Percentiles rank a stretch among this genome's conserved stretches.
Conservation (phyloP, 257 asterid genomes). For the Thymus mandschuricus region DNA sequence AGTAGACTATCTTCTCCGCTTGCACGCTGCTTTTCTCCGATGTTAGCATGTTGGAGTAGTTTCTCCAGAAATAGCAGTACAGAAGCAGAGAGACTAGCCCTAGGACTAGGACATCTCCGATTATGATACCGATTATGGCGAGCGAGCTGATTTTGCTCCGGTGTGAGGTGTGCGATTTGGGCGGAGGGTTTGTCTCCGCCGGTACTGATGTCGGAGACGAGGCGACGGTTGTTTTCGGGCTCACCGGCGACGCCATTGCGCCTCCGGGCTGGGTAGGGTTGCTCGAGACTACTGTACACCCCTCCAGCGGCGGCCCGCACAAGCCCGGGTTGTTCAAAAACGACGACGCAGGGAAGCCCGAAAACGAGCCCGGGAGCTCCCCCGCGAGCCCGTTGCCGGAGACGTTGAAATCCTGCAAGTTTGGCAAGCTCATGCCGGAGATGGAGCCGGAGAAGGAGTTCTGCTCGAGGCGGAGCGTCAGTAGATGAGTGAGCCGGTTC, state of each 20-base stretch:
- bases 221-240: constrained; percentile 45
- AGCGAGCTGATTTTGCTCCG: constrained; percentile 52
- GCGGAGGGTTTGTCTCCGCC: constrained; percentile 43
- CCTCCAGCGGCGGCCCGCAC: constrained; percentile 73
- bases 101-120: constrained; percentile 69
- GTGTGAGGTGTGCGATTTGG: constrained; percentile 37
- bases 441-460: constrained; percentile 67
- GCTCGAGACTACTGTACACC: constrained; percentile 36
- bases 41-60: constrained; percentile 34
- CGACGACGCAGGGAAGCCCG: constrained; percentile 63
- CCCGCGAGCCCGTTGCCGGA: constrained; percentile 65
- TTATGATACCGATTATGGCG: constrained; percentile 59
- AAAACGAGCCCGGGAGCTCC: constrained; percentile 55
- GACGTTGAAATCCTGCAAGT: constrained; percentile 75
- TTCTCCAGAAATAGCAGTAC: constrained; percentile 69
- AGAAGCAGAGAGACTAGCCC: constrained; percentile 57
- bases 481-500: constrained; percentile 57
- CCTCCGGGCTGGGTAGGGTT: constrained; percentile 63
- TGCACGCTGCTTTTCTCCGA: constrained; percentile 41
- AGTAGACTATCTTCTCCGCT: constrained; percentile 68
- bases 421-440: constrained; percentile 49
- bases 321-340: constrained; percentile 49
- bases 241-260: constrained; percentile 64
- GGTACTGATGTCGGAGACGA: constrained; percentile 74
- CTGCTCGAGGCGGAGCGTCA: constrained; percentile 63